Evolutionary conservation across 2,329 filamentous ascomycete genomes (phyloP).

Genomic region (Pseudogymnoascus sp.): DNA sequence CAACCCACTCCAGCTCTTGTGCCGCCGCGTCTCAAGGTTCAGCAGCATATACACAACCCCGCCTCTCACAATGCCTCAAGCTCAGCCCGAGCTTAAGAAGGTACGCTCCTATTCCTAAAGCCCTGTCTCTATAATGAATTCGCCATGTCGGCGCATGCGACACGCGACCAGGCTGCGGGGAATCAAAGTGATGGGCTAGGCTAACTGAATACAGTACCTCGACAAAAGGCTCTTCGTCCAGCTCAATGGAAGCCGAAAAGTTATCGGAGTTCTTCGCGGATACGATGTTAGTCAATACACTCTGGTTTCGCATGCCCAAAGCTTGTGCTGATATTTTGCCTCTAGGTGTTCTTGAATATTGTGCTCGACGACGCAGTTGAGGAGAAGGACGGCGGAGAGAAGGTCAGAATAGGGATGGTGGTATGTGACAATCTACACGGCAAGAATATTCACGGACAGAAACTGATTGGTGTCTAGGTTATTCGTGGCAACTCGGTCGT

Average conservation of each 20-base stretch:
- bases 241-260: constrained; percentile 94
- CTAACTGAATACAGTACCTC: constrained; percentile 62
- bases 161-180: neutral
- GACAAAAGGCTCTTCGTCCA: constrained; percentile 98
- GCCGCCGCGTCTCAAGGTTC: neutral
- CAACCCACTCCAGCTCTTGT: constrained; percentile 7
- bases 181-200: neutral
- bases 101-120: constrained; percentile 38
- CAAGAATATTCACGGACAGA: neutral
- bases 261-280: constrained; percentile 85
- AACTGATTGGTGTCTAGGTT: constrained; percentile 47
- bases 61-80: constrained; percentile 71
- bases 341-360: constrained; percentile 92
- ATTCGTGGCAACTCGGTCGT: constrained; percentile 98
- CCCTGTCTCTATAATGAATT: neutral
- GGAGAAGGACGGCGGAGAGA: constrained; percentile 86
- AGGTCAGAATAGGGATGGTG: constrained; percentile 84
- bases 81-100: constrained; percentile 98
- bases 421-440: constrained; percentile 42
- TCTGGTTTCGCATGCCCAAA: neutral
- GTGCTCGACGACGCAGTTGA: constrained; percentile 95
- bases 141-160: neutral
- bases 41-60: constrained; percentile 11
- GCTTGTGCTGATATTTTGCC: neutral
- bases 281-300: constrained; percentile 64